phyloP scores from a whole-genome alignment of 768 basidiomycete genomes.

The Jaapia argillacea region DNA sequence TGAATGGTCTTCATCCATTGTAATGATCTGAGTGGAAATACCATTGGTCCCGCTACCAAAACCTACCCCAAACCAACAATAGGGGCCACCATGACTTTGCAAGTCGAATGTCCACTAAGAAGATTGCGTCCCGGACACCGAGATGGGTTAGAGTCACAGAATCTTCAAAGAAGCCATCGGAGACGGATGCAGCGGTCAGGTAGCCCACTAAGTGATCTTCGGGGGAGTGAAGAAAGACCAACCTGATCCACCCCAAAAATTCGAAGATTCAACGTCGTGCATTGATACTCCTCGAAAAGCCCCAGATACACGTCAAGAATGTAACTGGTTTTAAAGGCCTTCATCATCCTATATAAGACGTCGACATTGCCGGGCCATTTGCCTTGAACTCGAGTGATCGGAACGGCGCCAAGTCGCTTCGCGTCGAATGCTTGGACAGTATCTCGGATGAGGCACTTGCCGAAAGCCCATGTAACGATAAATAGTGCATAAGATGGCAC shows the following conservation, averaged over 20 bases:
- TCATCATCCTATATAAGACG: conserved; percentile 44
- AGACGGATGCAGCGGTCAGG: too few relatives aligned
- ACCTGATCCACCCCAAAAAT: conserved; percentile 66
- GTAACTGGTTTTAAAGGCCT: conserved; percentile 48
- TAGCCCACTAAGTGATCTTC: neutral
- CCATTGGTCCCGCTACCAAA: conserved; percentile 1
- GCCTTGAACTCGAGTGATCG: conserved; percentile 49
- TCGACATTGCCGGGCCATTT: conserved; percentile 78
- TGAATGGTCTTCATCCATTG: conserved; percentile 63
- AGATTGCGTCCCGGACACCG: too few relatives aligned
- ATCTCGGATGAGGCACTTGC: conserved; percentile 24
- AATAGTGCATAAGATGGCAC: conserved; percentile 30
- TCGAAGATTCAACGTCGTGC: conserved; percentile 58
- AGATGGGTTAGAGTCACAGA: too few relatives aligned
- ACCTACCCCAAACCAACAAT: neutral
- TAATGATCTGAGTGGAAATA: conserved; percentile 42
- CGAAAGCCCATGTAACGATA: conserved; percentile 29
- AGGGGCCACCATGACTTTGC: too few relatives aligned
- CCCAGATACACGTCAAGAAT: conserved; percentile 53
- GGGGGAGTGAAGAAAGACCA: neutral
- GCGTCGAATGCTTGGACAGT: conserved; percentile 33
- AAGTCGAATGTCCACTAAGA: too few relatives aligned
- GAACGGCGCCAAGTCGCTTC: conserved; percentile 35
- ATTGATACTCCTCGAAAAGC: conserved; percentile 60
- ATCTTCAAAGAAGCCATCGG: too few relatives aligned